Evolutionary conservation across 2,329 filamentous ascomycete species (phyloP).

Genomic region (Drechslerella coelobrocha): DNA sequence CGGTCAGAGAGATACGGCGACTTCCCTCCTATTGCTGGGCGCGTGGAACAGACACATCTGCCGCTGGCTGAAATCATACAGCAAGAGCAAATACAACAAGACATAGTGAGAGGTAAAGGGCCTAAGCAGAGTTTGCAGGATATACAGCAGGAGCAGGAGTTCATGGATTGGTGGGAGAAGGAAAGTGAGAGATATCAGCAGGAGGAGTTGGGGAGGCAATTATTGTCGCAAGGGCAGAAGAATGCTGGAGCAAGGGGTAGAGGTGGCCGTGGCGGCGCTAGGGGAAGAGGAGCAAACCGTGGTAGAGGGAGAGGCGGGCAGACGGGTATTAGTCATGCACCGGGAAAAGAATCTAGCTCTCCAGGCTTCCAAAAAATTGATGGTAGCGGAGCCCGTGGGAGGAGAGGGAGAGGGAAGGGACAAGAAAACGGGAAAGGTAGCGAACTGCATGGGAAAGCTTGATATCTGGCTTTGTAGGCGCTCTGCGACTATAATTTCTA

Average conservation of each 20-base stretch:
- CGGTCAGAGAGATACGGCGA: slow-evolving; percentile 25
- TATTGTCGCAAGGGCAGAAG: slow-evolving; percentile 27
- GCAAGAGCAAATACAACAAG: slow-evolving; percentile 83
- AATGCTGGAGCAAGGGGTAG: slow-evolving; percentile 12
- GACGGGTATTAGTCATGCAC: neutral
- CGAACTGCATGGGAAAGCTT: slow-evolving; percentile 14
- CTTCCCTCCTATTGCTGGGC: slow-evolving; percentile 29
- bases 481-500: slow-evolving; percentile 12
- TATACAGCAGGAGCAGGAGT: slow-evolving; percentile 95
- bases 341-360: neutral
- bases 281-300: neutral
- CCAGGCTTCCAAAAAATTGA: slow-evolving; percentile 8
- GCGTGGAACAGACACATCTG: slow-evolving; percentile 61
- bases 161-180: slow-evolving; percentile 95
- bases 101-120: slow-evolving; percentile 78
- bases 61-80: slow-evolving; percentile 88
- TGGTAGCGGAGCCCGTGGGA: slow-evolving; percentile 17
- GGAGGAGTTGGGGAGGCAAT: slow-evolving; percentile 19
- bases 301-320: slow-evolving; percentile 20
- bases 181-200: slow-evolving; percentile 69
- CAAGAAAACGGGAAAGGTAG: slow-evolving; percentile 16
- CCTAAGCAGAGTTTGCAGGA: slow-evolving; percentile 90
- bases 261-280: slow-evolving; percentile 24
- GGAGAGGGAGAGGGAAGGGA: slow-evolving; percentile 26
- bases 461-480: slow-evolving; percentile 24